Conservation (phyloP, 495 filamentous ascomycete genomes). For the Penicillium egyptiacum region DNA sequence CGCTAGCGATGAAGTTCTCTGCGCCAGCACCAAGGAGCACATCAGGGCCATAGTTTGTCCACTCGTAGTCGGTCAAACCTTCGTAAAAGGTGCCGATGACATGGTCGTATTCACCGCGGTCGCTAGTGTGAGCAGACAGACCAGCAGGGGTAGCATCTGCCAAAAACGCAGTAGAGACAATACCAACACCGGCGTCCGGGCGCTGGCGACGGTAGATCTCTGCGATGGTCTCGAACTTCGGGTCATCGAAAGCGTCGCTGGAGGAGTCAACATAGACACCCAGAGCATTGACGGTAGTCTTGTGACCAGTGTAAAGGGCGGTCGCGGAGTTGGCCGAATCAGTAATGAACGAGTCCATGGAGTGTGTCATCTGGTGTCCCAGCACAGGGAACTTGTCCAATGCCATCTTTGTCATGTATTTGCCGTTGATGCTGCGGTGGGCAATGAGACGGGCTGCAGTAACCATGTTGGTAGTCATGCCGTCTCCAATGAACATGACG, state of each 20-base stretch:
- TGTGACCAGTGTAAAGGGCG: conserved; percentile 72
- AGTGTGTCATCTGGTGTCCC: conserved; percentile 71
- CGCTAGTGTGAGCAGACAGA: conserved; percentile 63
- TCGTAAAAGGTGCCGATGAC: conserved; percentile 62
- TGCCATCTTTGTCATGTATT: conserved; percentile 64
- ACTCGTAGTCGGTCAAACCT: conserved; percentile 60
- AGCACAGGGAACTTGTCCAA: conserved; percentile 73
- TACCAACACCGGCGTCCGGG: conserved; percentile 53
- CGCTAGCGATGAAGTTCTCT: conserved; percentile 59
- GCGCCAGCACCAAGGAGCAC: conserved; percentile 73
- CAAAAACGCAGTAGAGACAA: conserved; percentile 67
- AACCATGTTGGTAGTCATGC: conserved; percentile 81
- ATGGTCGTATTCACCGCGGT: conserved; percentile 59
- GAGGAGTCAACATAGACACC: conserved; percentile 72
- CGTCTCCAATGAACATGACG: conserved; percentile 74
- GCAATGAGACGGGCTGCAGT: conserved; percentile 70
- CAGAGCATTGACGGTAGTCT: conserved; percentile 70
- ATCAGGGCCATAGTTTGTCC: conserved; percentile 68
- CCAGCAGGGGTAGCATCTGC: conserved; percentile 73
- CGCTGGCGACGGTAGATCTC: conserved; percentile 64
- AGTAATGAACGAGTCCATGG: conserved; percentile 73
- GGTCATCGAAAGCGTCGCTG: conserved; percentile 64
- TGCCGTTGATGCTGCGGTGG: conserved; percentile 72
- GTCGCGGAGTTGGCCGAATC: conserved; percentile 76
- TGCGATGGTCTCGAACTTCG: conserved; percentile 74